Evolutionary conservation across 768 basidiomycete species (phyloP).

Genomic region (Leccinum variicolor): DNA sequence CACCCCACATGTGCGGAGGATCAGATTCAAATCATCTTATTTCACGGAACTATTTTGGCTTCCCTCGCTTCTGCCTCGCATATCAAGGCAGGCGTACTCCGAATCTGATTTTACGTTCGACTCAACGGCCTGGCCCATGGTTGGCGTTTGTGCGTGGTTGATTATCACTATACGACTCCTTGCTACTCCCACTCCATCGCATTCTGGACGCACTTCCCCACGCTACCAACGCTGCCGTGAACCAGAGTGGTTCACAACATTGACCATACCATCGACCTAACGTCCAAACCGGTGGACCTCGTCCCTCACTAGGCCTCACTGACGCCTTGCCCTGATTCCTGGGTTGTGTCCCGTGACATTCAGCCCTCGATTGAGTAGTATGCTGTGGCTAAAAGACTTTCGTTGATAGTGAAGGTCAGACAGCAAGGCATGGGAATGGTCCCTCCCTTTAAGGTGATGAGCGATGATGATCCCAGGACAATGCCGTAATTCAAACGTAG

Average conservation of each 20-base stretch:
- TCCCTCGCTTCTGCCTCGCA: slow-evolving; percentile 24
- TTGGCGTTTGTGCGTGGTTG: slow-evolving; percentile 23
- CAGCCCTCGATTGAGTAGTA: slow-evolving; percentile 2
- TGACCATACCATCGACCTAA: neutral
- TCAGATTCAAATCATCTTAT: slow-evolving; percentile 20
- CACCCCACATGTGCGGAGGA: slow-evolving; percentile 30
- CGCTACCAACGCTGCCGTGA: neutral
- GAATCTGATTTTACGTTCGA: slow-evolving; percentile 18
- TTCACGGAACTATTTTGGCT: slow-evolving; percentile 13
- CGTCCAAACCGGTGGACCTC: neutral
- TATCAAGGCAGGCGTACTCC: slow-evolving; percentile 20
- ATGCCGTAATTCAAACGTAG: slow-evolving; percentile 10
- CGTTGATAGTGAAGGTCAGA: neutral
- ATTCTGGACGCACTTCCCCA: neutral
- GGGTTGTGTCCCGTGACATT: slow-evolving; percentile 9
- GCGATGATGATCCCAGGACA: slow-evolving; percentile 5
- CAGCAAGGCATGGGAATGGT: slow-evolving; percentile 11
- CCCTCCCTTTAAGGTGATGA: slow-evolving; percentile 2
- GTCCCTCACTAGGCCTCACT: neutral
- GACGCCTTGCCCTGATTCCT: slow-evolving; percentile 15
- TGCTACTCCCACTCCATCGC: slow-evolving; percentile 1
- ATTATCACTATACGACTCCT: slow-evolving; percentile 11
- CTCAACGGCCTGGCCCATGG: slow-evolving; percentile 3
- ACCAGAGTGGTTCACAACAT: neutral
- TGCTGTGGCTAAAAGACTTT: neutral